These are phyloP conservation scores for Periglandula ipomoeae DNA, from an alignment of 2,329 filamentous ascomycete genomes.

Conservation along the genomic window DNA sequence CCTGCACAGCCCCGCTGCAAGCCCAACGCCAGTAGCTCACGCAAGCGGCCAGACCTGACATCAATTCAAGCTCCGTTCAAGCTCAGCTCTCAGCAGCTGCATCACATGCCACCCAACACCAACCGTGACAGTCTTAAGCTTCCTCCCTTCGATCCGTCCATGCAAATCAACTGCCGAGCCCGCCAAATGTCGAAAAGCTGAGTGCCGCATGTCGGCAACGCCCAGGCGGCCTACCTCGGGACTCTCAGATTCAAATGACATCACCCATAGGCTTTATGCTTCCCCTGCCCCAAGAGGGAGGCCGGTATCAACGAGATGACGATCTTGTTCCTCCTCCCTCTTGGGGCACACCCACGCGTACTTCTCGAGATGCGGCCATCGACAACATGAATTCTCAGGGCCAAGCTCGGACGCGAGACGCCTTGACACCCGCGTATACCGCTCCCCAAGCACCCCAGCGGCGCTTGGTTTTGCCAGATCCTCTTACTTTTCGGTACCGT, in stretches of 20 bases:
- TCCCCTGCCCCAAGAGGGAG: conserved; percentile 8
- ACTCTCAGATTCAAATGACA: conserved; percentile 6
- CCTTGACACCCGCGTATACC: conserved; percentile 8
- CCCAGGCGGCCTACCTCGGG: conserved; percentile 2
- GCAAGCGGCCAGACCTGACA: too few species aligned
- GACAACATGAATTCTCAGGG: conserved; percentile 2
- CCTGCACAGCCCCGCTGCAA: background rate
- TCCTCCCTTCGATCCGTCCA: background rate
- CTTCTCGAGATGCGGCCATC: conserved; percentile 1
- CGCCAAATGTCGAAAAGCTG: conserved; percentile 2
- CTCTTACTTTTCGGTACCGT: conserved; percentile 44
- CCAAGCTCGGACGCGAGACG: conserved; percentile 8
- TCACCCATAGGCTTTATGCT: conserved; percentile 7
- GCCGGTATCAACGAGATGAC: conserved; percentile 8
- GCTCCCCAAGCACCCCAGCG: conserved; percentile 25
- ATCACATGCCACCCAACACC: conserved; percentile 7
- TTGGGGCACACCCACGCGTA: background rate
- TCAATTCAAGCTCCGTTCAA: too few species aligned
- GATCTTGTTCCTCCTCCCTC: conserved; percentile 1
- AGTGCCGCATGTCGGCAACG: conserved; percentile 5
- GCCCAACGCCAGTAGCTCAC: too few species aligned
- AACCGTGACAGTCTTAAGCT: background rate
- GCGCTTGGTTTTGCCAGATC: conserved; percentile 48
- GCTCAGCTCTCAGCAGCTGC: background rate
- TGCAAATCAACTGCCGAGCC: background rate